These are phyloP conservation scores for Phytophthora cryptogea DNA, from an alignment of 352 stramenopile species.

Conservation along the genomic window DNA sequence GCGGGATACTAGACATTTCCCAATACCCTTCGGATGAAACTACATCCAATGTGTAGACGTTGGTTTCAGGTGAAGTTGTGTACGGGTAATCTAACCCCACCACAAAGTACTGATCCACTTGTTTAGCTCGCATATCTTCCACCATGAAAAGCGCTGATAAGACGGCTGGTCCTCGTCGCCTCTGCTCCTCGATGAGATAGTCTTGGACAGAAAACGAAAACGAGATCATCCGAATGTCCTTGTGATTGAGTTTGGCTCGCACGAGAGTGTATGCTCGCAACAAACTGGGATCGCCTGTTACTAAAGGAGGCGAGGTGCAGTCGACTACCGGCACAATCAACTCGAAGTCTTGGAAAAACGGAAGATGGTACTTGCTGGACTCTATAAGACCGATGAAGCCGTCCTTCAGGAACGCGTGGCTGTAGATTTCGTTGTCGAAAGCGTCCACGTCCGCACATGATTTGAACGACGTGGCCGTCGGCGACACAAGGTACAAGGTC, in stretches of 20 bases:
- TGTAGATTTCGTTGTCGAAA: slow-evolving; percentile 36
- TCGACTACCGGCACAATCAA: slow-evolving; percentile 30
- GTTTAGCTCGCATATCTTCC: slow-evolving; percentile 26
- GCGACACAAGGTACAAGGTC: slow-evolving; percentile 38
- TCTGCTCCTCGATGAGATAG: slow-evolving; percentile 28
- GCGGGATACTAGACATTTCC: slow-evolving; percentile 23
- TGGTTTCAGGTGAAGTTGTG: slow-evolving; percentile 11
- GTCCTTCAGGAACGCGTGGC: slow-evolving; percentile 11
- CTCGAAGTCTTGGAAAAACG: slow-evolving; percentile 33
- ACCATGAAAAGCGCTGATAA: slow-evolving; percentile 32
- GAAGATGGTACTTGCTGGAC: slow-evolving; percentile 37
- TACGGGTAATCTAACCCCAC: slow-evolving; percentile 36
- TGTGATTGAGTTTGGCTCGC: slow-evolving; percentile 18
- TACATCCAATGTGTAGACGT: slow-evolving; percentile 22
- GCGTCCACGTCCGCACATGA: slow-evolving; percentile 12
- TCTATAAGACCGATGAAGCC: slow-evolving; percentile 23
- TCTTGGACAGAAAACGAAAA: slow-evolving; percentile 28
- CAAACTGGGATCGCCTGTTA: slow-evolving; percentile 29
- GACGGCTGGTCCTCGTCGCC: slow-evolving; percentile 17
- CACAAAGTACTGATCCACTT: slow-evolving; percentile 29
- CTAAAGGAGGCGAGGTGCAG: slow-evolving; percentile 26
- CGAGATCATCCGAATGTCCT: slow-evolving; percentile 27
- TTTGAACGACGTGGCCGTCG: slow-evolving; percentile 20
- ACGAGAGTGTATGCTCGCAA: slow-evolving; percentile 33
- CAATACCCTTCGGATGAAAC: slow-evolving; percentile 22